Evolutionary conservation across 192 early-diverging fungal genomes (phyloP).

Genomic region (Gryganskiella cystojenkinii): DNA sequence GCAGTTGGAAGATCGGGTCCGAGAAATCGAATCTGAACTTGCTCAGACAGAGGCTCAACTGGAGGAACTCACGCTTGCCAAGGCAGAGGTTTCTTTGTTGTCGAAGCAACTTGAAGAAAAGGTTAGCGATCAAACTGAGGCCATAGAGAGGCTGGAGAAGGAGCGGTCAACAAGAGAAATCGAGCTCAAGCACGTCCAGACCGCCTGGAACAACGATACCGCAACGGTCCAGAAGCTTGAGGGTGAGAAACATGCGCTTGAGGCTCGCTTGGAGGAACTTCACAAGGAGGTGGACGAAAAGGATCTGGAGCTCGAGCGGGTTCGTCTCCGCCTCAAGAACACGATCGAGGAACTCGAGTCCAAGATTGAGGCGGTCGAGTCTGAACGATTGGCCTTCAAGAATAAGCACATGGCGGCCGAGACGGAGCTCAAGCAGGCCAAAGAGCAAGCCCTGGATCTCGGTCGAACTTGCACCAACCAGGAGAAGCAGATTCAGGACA

Average conservation of each 20-base stretch:
- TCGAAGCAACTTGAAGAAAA: conserved; percentile 39
- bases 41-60: conserved; percentile 78
- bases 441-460: conserved; percentile 38
- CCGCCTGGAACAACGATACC: conserved; percentile 24
- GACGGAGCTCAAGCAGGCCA: conserved; percentile 45
- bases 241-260: conserved; percentile 61
- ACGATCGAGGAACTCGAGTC: conserved; percentile 47
- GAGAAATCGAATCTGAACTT: conserved; percentile 68
- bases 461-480: conserved; percentile 46
- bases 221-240: conserved; percentile 30
- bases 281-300: conserved; percentile 73
- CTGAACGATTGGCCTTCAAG: conserved; percentile 43
- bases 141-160: conserved; percentile 35
- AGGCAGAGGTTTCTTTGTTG: conserved; percentile 29
- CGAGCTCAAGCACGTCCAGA: conserved; percentile 33
- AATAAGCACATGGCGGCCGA: conserved; percentile 50
- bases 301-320: conserved; percentile 68
- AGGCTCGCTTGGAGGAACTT: conserved; percentile 69
- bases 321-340: conserved; percentile 48
- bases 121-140: conserved; percentile 14
- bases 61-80: conserved; percentile 58
- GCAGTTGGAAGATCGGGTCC: conserved; percentile 71
- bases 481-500: conserved; percentile 53
- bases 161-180: conserved; percentile 41
- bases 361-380: conserved; percentile 45